A percentile compares a stretch with the other conserved stretches of the same genome.
Evolutionary conservation across 331 rosid genomes (phyloP).

Genomic region (Malus hybrid): DNA sequence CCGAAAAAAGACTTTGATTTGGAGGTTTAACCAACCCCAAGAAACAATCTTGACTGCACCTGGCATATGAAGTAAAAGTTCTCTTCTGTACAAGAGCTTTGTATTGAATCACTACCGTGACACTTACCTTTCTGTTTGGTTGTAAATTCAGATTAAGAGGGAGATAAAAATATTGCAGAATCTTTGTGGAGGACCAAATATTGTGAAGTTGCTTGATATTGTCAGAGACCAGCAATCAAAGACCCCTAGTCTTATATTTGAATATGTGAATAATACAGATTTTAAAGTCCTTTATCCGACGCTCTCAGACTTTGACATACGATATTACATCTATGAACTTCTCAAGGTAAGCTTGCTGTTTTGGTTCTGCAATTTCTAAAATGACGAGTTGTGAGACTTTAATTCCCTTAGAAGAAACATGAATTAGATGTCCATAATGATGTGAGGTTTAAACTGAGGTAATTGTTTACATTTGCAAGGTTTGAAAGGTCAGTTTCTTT

Average conservation of each 20-base stretch:
- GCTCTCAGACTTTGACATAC: constrained; percentile 69
- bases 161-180: constrained; percentile 91
- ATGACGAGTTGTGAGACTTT: neutral
- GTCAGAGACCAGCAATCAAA: constrained; percentile 95
- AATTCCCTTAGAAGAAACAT: neutral
- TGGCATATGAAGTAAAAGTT: neutral
- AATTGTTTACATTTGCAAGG: neutral
- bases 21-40: neutral
- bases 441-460: neutral
- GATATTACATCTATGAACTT: constrained; percentile 80
- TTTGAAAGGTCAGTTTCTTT: neutral
- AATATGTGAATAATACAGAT: constrained; percentile 86
- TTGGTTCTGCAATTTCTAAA: neutral
- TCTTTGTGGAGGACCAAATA: constrained; percentile 91
- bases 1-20: neutral
- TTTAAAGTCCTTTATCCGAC: constrained; percentile 91
- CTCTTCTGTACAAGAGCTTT: neutral
- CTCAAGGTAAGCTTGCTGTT: constrained; percentile 55
- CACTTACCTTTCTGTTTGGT: neutral
- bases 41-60: neutral
- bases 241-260: constrained; percentile 89
- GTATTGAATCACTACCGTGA: neutral
- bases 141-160: constrained; percentile 74
- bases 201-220: constrained; percentile 88
- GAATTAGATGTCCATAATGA: neutral